Conservation (phyloP, 2,329 filamentous ascomycete genomes). For the Fusarium sp. region DNA sequence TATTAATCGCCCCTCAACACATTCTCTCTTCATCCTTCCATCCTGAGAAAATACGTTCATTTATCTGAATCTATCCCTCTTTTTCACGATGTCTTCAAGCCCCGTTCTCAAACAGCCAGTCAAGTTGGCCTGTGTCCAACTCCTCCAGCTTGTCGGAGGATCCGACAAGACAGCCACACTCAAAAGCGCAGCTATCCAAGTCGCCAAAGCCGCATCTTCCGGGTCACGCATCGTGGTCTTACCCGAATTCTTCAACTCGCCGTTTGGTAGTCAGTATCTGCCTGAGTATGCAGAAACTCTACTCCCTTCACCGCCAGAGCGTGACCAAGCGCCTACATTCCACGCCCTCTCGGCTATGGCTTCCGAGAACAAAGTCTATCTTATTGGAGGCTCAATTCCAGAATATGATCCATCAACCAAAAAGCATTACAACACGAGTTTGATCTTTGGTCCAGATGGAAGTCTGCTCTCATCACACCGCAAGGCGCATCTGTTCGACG, state of each 20-base stretch:
- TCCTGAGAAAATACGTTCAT: background rate
- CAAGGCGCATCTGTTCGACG: conserved; percentile 96
- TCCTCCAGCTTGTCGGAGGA: conserved; percentile 84
- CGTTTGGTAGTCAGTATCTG: conserved; percentile 91
- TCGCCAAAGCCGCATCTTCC: conserved; percentile 80
- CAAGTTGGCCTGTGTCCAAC: conserved; percentile 84
- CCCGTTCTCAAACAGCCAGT: conserved; percentile 78
- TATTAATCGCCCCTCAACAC: background rate
- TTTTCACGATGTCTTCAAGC: background rate
- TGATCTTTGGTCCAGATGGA: conserved; percentile 84
- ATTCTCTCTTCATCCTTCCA: background rate
- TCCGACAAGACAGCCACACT: conserved; percentile 89
- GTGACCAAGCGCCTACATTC: conserved; percentile 82
- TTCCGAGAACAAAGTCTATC: conserved; percentile 80
- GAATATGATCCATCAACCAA: conserved; percentile 72
- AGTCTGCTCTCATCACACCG: conserved; percentile 87
- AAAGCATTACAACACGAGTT: conserved; percentile 90
- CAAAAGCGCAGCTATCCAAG: conserved; percentile 80
- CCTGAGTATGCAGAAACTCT: conserved; percentile 90
- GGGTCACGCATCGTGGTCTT: conserved; percentile 90
- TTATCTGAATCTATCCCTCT: background rate
- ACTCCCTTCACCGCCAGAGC: conserved; percentile 77
- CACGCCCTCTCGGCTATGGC: conserved; percentile 86
- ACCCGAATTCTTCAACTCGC: conserved; percentile 98
- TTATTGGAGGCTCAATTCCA: conserved; percentile 92